Percentiles rank a stretch among this genome's conserved stretches.
phyloP scores from a whole-genome alignment of 495 filamentous ascomycete species.

The Talaromyces wortmannii region DNA sequence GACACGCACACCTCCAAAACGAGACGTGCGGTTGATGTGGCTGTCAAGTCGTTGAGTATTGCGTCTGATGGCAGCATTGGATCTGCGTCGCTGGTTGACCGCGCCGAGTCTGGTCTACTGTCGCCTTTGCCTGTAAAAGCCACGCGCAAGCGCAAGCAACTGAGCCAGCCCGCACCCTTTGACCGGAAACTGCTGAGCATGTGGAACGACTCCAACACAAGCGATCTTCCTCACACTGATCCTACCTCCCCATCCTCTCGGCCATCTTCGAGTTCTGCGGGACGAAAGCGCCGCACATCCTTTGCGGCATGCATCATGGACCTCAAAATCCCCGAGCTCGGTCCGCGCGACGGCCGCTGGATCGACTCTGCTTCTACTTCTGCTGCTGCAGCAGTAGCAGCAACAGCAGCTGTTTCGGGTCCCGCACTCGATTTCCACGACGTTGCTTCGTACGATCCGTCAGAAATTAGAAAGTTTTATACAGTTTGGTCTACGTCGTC shows the following conservation, averaged over 20 bases:
- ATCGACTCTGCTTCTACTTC: conserved; percentile 2
- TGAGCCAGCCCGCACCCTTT: conserved; percentile 5
- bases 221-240: not conserved
- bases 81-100: conserved; percentile 11
- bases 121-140: conserved; percentile 2
- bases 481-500: conserved; percentile 4
- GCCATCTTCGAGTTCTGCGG: not conserved
- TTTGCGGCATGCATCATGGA: conserved; percentile 37
- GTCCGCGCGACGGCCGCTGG: conserved; percentile 14
- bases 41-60: conserved; percentile 19
- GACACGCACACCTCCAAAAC: conserved; percentile 21
- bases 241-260: not conserved
- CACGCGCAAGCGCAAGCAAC: conserved; percentile 24
- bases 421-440: conserved; percentile 3
- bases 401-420: not conserved
- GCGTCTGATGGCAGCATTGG: conserved; percentile 21
- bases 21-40: conserved; percentile 6
- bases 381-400: not conserved
- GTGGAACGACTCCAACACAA: not conserved
- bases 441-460: conserved; percentile 2
- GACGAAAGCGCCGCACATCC: conserved; percentile 16
- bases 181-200: conserved; percentile 2
- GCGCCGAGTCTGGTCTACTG: conserved; percentile 1
- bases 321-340: conserved; percentile 30
- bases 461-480: conserved; percentile 4